Conservation (phyloP, 495 filamentous ascomycete species). For the Penicillium subrubescens region DNA sequence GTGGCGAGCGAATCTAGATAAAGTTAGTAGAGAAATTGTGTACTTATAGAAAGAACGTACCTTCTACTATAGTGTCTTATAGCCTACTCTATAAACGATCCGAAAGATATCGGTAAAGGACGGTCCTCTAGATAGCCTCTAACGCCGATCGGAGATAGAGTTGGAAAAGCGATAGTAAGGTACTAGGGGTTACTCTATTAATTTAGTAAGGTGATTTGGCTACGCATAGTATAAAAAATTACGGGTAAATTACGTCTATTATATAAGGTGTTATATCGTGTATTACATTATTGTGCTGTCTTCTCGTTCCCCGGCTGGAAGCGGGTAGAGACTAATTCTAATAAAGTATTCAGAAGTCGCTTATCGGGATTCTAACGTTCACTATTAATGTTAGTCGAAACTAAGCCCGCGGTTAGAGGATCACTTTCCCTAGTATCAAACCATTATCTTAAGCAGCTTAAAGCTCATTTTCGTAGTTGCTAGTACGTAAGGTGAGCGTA, state of each 20-base stretch:
- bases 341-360: slow-evolving; percentile 8
- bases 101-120: slow-evolving; percentile 9
- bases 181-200: slow-evolving; percentile 19
- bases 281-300: not conserved
- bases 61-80: slow-evolving; percentile 20
- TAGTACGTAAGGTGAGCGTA: not conserved
- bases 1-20: not conserved
- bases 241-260: not conserved
- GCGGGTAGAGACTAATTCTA: not conserved
- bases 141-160: slow-evolving; percentile 20
- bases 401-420: slow-evolving; percentile 5
- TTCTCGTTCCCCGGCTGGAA: not conserved
- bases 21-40: not conserved
- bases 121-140: slow-evolving; percentile 22
- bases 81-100: slow-evolving; percentile 12
- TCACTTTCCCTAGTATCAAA: not conserved
- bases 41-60: not conserved
- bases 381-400: slow-evolving; percentile 14
- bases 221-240: slow-evolving; percentile 9
- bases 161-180: slow-evolving; percentile 21
- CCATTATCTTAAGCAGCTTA: slow-evolving; percentile 3
- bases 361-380: slow-evolving; percentile 20
- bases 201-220: slow-evolving; percentile 10
- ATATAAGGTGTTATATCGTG: not conserved
- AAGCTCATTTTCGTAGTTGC: slow-evolving; percentile 12